Evolutionary conservation across 257 asterid species (phyloP), one percentile per base, ranked within the genome.

Genomic region (Sherardia arvensis): DNA sequence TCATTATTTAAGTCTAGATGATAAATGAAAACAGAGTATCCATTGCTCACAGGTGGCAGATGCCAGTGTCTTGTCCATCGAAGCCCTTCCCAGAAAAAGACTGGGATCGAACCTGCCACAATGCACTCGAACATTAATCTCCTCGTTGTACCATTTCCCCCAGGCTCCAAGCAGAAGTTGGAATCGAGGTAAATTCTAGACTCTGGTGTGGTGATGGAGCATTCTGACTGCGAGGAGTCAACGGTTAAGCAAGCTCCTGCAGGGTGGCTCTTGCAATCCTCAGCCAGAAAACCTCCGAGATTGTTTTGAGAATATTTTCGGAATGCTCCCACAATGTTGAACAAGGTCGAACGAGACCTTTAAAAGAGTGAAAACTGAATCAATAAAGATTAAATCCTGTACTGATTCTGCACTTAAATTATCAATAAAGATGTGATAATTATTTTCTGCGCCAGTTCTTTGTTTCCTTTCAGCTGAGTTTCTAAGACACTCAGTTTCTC

Each of bases 401-500:
- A n/a, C 47, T 11, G 47, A 38, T 38, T 38, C 47, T 10, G 45
- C 45, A 36, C 12, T 36, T 10, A 1, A 3, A 9, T 8, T 33
- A 33, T n/a, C n/a, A n/a, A n/a, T n/a, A n/a, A n/a, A n/a, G n/a
- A n/a, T n/a, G n/a, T n/a, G n/a, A n/a, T n/a, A n/a, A n/a, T n/a
- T 43, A 83, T 72, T 76, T 85, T 88, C 61, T 66, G 77, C 73
- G 78, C 83, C 76, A 79, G 84, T 54, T 69, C 82, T 76, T 85
- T 87, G 34, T 75, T 69, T 28, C 75, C 64, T 68, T 75, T 79
- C 63, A 83, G 79, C 71, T 83, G 89, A 66, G 76, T 74, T 75
- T 85, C 91, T 60, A 83, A 76, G 56, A 78, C 80, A 55, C 59
- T n/a, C n/a, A n/a, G n/a, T n/a, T n/a, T n/a, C 71, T 79, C 85